Percentiles rank a stretch among this genome's conserved stretches.
phyloP scores from a whole-genome alignment of 768 basidiomycete species.

The Gloeostereum incarnatum region DNA sequence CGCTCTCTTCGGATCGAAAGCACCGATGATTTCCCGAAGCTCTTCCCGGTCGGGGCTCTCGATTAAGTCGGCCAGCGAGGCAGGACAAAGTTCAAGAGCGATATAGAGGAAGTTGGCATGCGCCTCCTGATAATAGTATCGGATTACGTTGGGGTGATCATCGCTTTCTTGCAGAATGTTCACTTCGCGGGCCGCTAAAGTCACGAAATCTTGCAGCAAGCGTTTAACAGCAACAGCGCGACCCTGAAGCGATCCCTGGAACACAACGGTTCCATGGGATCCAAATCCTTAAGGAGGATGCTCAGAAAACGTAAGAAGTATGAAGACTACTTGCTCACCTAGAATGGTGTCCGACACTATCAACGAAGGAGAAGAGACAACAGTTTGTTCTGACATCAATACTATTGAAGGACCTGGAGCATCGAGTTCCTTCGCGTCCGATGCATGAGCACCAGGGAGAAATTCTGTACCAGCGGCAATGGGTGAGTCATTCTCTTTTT shows the following conservation, averaged over 20 bases:
- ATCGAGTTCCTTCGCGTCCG: no score
- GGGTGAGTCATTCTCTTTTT: slow-evolving; percentile 12
- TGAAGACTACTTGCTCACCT: slow-evolving; percentile 32
- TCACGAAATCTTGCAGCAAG: slow-evolving; percentile 90
- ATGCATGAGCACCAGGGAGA: no score
- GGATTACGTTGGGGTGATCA: slow-evolving; percentile 97
- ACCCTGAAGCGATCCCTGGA: slow-evolving; percentile 90
- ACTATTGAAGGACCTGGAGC: no score
- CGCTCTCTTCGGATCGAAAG: slow-evolving; percentile 84
- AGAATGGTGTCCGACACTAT: slow-evolving; percentile 67
- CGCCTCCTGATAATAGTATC: slow-evolving; percentile 95
- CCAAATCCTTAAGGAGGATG: slow-evolving; percentile 70
- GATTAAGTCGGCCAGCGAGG: slow-evolving; percentile 80
- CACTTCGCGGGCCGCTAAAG: slow-evolving; percentile 89
- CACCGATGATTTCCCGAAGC: slow-evolving; percentile 66
- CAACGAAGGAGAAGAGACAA: slow-evolving; percentile 17
- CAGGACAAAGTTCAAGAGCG: slow-evolving; percentile 90
- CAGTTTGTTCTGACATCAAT: neutral
- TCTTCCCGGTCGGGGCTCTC: slow-evolving; percentile 64
- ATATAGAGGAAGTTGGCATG: slow-evolving; percentile 95
- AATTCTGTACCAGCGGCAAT: no score
- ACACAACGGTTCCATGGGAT: slow-evolving; percentile 95
- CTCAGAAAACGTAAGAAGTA: slow-evolving; percentile 6
- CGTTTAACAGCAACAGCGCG: slow-evolving; percentile 98
- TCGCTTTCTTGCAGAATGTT: slow-evolving; percentile 93